Evolutionary conservation across 129 eudicot genomes (phyloP).

Genomic region (Escallonia herrerae): DNA sequence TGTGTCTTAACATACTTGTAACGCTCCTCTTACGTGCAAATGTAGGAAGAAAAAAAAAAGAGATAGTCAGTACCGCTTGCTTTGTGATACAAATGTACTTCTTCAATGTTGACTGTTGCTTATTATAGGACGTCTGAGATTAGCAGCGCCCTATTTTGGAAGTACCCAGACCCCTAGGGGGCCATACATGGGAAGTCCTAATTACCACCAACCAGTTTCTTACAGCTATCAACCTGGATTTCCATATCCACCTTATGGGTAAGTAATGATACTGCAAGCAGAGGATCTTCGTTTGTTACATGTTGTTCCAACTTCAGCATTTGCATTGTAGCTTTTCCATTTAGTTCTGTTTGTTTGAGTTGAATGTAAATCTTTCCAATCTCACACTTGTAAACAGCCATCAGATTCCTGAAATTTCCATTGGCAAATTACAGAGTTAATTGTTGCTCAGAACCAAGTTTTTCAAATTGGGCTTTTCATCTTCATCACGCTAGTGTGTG

Average conservation of each 20-base stretch:
- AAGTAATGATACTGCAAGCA: constrained; percentile 12
- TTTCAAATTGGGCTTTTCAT: no score
- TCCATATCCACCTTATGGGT: constrained; percentile 53
- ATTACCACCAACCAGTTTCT: constrained; percentile 41
- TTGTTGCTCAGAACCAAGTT: no score
- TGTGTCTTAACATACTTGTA: no score
- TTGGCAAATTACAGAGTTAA: not conserved
- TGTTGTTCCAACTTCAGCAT: not conserved
- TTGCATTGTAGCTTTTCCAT: constrained; percentile 1
- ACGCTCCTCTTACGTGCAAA: no score
- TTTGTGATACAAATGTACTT: not conserved
- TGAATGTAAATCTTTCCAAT: not conserved
- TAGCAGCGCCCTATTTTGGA: constrained; percentile 36
- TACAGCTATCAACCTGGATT: constrained; percentile 49
- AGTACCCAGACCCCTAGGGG: constrained; percentile 33
- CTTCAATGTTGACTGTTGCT: constrained; percentile 8
- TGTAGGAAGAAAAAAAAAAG: not conserved
- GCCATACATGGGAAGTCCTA: constrained; percentile 34
- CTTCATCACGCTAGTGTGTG: no score
- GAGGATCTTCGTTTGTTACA: constrained; percentile 11
- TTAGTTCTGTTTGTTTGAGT: constrained; percentile 1
- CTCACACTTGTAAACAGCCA: not conserved
- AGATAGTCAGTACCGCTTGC: not conserved
- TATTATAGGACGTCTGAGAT: constrained; percentile 42
- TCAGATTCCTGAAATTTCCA: constrained; percentile 4